A percentile compares a stretch with the other conserved stretches of the same genome.
Evolutionary conservation across 768 basidiomycete species (phyloP).

Genomic region (Tulasnella sp.): DNA sequence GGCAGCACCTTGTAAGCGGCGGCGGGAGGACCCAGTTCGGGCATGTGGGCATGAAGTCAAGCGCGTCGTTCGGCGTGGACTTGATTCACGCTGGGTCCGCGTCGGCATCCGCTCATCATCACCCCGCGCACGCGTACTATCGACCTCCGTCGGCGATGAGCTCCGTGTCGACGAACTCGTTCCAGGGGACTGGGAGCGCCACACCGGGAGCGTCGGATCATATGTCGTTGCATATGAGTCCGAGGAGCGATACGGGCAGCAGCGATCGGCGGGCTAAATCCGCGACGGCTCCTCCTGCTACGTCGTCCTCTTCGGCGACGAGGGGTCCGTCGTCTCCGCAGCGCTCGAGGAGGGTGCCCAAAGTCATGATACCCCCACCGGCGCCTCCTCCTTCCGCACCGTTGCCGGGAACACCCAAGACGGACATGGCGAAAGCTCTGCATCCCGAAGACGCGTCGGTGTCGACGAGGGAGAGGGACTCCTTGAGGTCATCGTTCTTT

Average conservation of each 20-base stretch:
- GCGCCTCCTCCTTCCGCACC: background rate
- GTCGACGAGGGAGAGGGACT: background rate
- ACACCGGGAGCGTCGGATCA: background rate
- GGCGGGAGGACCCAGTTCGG: background rate
- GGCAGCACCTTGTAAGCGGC: background rate
- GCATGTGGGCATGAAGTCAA: background rate
- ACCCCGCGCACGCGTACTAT: background rate
- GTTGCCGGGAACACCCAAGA: background rate
- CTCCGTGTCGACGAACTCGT: background rate
- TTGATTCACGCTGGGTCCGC: background rate
- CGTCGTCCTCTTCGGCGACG: background rate
- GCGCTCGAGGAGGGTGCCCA: conserved; percentile 1
- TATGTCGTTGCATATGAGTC: background rate
- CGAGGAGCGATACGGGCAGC: background rate
- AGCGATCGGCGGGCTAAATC: background rate
- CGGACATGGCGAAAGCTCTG: background rate
- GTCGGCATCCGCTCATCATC: background rate
- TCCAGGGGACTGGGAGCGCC: background rate
- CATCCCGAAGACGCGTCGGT: background rate
- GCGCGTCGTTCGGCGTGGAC: background rate
- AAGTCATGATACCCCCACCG: conserved; percentile 6
- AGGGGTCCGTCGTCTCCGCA: conserved; percentile 6
- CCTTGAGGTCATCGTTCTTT: background rate
- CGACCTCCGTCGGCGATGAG: background rate
- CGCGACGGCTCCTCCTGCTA: background rate